Evolutionary conservation across 2,329 filamentous ascomycete genomes (phyloP).

Genomic region (Aspergillus sp.): DNA sequence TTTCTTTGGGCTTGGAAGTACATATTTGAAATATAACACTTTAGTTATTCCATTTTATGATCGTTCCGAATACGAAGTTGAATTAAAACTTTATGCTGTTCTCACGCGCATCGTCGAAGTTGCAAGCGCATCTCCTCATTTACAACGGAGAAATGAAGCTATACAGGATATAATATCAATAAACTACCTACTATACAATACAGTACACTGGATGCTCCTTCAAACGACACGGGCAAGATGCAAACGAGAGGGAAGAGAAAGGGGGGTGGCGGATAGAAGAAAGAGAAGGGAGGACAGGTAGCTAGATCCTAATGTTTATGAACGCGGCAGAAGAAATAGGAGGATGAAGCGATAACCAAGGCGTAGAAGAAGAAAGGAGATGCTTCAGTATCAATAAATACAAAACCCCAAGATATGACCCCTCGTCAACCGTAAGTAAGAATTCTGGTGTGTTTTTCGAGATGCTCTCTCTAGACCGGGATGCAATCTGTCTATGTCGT

Average conservation of each 20-base stretch:
- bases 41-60: conserved; percentile 2
- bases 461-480: background rate
- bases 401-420: conserved; percentile 21
- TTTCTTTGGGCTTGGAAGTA: conserved; percentile 6
- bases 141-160: background rate
- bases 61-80: too few relatives aligned
- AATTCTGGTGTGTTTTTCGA: background rate
- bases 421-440: conserved; percentile 9
- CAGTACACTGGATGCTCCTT: conserved; percentile 18
- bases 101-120: too few relatives aligned
- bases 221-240: conserved; percentile 3
- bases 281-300: conserved; percentile 8
- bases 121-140: background rate
- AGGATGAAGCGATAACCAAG: conserved; percentile 6
- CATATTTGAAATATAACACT: conserved; percentile 5
- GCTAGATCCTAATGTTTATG: conserved; percentile 27
- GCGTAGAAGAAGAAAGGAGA: conserved; percentile 20
- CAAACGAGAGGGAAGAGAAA: conserved; percentile 6
- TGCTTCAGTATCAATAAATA: conserved; percentile 29
- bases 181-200: conserved; percentile 28
- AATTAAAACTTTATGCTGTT: background rate
- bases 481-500: conserved; percentile 19
- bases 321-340: conserved; percentile 15
- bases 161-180: conserved; percentile 2
- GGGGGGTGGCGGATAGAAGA: conserved; percentile 4